These are phyloP conservation scores for Cylindrotheca closterium DNA, from an alignment of 108 stramenopile genomes.

Conservation along the genomic window DNA sequence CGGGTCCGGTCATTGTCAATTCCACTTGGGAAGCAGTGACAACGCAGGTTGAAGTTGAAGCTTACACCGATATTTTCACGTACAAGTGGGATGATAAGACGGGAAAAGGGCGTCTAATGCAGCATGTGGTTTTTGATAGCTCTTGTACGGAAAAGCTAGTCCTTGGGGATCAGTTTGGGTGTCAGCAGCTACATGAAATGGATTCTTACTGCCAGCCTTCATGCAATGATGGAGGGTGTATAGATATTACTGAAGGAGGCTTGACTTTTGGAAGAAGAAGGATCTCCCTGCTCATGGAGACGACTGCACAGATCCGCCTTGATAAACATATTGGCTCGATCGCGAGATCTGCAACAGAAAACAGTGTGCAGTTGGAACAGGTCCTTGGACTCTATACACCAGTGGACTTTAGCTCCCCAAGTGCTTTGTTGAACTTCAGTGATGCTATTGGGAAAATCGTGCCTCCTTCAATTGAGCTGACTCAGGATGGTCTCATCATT, in stretches of 20 bases:
- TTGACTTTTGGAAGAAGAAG: neutral
- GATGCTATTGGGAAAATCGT: neutral
- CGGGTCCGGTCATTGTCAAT: neutral
- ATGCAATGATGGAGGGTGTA: neutral
- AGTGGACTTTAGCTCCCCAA: too few species aligned
- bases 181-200: neutral
- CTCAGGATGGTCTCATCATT: neutral
- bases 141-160: neutral
- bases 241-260: neutral
- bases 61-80: neutral
- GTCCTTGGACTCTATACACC: neutral
- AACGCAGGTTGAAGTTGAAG: neutral
- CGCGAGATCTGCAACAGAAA: neutral
- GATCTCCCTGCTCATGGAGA: neutral
- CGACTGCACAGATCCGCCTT: neutral
- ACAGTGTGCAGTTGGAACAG: neutral
- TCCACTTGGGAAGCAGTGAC: neutral
- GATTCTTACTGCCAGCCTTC: neutral
- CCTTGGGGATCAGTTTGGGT: neutral
- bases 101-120: neutral
- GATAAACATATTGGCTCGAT: too few species aligned
- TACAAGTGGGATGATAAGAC: neutral
- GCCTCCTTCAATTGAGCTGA: neutral
- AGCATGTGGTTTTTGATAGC: neutral
- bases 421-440: too few species aligned